These are phyloP conservation scores for Syzygium oleosum DNA, from an alignment of 345 rosid genomes.

Conservation along the genomic window DNA sequence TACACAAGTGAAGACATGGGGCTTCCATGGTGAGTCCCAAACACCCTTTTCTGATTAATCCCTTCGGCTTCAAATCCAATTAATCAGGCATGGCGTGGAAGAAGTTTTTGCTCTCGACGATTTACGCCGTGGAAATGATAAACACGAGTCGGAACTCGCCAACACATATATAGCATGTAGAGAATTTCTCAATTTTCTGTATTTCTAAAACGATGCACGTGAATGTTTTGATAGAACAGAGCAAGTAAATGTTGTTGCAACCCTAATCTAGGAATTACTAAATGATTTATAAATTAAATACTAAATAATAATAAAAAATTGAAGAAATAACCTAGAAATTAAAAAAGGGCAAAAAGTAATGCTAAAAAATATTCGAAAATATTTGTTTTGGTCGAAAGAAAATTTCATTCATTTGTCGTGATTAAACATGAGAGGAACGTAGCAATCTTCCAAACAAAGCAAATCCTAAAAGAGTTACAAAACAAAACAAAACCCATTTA, in stretches of 20 bases:
- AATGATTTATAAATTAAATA: background rate
- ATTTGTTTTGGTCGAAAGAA: no score
- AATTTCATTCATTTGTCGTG: no score
- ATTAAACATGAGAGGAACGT: no score
- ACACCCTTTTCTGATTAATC: background rate
- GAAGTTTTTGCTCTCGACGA: background rate
- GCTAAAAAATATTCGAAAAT: background rate
- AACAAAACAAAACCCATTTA: no score
- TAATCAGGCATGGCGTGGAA: rapidly evolving
- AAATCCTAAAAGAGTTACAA: no score
- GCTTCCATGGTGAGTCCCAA: background rate
- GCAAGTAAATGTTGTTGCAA: rapidly evolving
- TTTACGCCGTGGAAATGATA: background rate
- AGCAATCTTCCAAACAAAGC: no score
- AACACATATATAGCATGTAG: background rate
- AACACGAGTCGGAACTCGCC: background rate
- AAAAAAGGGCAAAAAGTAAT: background rate
- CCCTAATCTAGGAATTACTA: background rate
- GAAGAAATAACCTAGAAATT: background rate
- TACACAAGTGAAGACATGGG: background rate
- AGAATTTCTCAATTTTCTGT: background rate
- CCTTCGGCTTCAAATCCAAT: background rate
- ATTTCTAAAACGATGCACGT: background rate
- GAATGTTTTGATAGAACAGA: background rate
- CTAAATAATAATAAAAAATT: background rate